A percentile compares a stretch with the other conserved stretches of the same genome.
phyloP scores from a whole-genome alignment of 148 eudicot species.

The Rhododendron mucronatum region DNA sequence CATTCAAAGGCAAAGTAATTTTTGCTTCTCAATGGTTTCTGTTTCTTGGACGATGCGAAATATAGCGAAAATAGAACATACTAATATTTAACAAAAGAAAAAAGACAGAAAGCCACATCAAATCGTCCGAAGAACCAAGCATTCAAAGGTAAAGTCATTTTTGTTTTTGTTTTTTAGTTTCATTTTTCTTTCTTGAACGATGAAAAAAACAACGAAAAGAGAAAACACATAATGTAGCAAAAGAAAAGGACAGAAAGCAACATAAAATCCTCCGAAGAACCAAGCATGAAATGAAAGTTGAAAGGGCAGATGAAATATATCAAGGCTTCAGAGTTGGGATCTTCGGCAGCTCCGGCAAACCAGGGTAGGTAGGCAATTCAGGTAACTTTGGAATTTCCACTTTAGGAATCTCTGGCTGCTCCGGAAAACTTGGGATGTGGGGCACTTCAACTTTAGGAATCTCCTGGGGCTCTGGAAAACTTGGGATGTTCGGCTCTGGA shows the following conservation, averaged over 20 bases:
- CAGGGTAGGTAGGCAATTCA: background rate
- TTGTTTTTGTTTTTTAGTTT: too few relatives aligned
- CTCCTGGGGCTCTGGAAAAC: background rate
- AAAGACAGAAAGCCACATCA: background rate
- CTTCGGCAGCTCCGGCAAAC: background rate
- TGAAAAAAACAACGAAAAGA: too few relatives aligned
- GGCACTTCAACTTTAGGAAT: background rate
- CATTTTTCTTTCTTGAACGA: too few relatives aligned
- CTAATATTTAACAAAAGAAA: background rate
- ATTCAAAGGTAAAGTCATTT: too few relatives aligned
- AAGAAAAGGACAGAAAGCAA: background rate
- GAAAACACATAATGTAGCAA: too few relatives aligned
- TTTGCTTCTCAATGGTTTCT: too few relatives aligned
- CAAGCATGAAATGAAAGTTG: background rate
- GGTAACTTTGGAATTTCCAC: conserved; percentile 7
- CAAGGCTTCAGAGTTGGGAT: background rate
- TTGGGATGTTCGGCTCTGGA: background rate
- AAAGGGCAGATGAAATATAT: background rate
- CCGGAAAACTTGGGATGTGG: background rate
- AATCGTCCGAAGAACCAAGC: background rate
- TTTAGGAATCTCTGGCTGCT: background rate
- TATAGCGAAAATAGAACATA: too few relatives aligned
- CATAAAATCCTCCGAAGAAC: background rate
- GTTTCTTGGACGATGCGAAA: too few relatives aligned
- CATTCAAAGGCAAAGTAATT: too few relatives aligned